These are phyloP conservation scores for Firmiana major DNA, from an alignment of 345 rosid genomes.

Conservation along the genomic window DNA sequence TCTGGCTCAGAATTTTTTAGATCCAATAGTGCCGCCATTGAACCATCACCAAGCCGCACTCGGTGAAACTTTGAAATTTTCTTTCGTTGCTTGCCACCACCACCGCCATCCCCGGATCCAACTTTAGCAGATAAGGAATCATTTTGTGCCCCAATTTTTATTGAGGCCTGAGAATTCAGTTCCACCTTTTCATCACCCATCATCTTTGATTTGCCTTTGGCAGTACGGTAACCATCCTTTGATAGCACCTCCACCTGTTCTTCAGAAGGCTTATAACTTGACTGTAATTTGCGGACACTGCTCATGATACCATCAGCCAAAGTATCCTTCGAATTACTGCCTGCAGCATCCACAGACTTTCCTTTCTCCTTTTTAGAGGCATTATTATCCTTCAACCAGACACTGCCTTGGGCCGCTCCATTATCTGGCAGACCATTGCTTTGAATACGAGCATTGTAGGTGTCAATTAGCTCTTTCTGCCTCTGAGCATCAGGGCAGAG, in stretches of 20 bases:
- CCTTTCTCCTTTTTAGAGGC: slow-evolving; percentile 40
- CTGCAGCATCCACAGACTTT: slow-evolving; percentile 37
- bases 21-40: slow-evolving; percentile 61
- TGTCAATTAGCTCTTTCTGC: slow-evolving; percentile 79
- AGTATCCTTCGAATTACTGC: slow-evolving; percentile 34
- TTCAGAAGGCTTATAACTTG: slow-evolving; percentile 39
- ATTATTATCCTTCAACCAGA: slow-evolving; percentile 22
- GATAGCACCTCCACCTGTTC: slow-evolving; percentile 52
- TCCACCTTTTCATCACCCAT: slow-evolving; percentile 28
- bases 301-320: slow-evolving; percentile 58
- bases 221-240: slow-evolving; percentile 57
- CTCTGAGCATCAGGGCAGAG: slow-evolving; percentile 78
- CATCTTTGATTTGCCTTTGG: slow-evolving; percentile 48
- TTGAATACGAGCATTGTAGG: slow-evolving; percentile 45
- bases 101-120: slow-evolving; percentile 33
- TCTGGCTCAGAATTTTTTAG: slow-evolving; percentile 35
- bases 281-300: slow-evolving; percentile 56
- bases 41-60: slow-evolving; percentile 71
- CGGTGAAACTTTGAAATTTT: slow-evolving; percentile 77
- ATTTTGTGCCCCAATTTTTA: slow-evolving; percentile 19
- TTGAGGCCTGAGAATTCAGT: slow-evolving; percentile 9
- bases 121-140: slow-evolving; percentile 20
- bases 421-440: slow-evolving; percentile 28
- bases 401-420: slow-evolving; percentile 20
- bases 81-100: slow-evolving; percentile 57